Conservation (phyloP, 371 early-diverging fungal species). For the Coemansia sp. region DNA sequence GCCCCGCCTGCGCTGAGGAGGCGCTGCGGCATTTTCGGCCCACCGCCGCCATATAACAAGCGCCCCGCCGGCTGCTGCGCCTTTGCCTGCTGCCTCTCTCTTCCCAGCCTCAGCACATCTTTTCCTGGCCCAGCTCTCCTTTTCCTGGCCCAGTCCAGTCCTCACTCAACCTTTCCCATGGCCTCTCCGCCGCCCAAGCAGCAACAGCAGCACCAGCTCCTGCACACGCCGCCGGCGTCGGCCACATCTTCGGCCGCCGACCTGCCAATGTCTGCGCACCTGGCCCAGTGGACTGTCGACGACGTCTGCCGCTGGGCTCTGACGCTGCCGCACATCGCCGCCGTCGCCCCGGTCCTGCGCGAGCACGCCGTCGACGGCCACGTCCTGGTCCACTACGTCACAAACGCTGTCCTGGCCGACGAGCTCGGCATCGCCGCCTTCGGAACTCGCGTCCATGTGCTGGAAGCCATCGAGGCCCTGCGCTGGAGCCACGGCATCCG, state of each 20-base stretch:
- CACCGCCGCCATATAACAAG: not conserved
- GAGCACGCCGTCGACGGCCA: conserved; percentile 52
- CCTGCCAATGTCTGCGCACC: not conserved
- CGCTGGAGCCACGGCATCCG: conserved; percentile 38
- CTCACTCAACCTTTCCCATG: conserved; percentile 7
- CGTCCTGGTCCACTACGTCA: conserved; percentile 49
- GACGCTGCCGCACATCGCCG: conserved; percentile 24
- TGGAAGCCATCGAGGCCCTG: conserved; percentile 51
- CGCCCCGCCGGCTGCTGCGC: conserved; percentile 2
- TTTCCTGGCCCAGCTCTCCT: conserved; percentile 1
- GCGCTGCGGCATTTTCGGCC: conserved; percentile 11
- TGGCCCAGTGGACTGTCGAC: conserved; percentile 36
- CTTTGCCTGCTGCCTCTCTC: too few species aligned
- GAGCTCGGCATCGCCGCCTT: conserved; percentile 50
- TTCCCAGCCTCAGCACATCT: not conserved
- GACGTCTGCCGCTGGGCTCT: conserved; percentile 47
- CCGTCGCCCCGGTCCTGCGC: conserved; percentile 28
- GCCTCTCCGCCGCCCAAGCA: conserved; percentile 11
- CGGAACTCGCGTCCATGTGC: conserved; percentile 48
- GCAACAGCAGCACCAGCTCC: not conserved
- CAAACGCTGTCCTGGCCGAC: conserved; percentile 49
- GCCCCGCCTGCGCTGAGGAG: not conserved
- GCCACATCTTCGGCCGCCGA: too few species aligned
- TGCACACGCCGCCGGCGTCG: not conserved
- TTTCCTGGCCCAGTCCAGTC: not conserved